Evolutionary conservation across 2,329 filamentous ascomycete genomes (phyloP).

Genomic region (Drechslerella stenobrocha): DNA sequence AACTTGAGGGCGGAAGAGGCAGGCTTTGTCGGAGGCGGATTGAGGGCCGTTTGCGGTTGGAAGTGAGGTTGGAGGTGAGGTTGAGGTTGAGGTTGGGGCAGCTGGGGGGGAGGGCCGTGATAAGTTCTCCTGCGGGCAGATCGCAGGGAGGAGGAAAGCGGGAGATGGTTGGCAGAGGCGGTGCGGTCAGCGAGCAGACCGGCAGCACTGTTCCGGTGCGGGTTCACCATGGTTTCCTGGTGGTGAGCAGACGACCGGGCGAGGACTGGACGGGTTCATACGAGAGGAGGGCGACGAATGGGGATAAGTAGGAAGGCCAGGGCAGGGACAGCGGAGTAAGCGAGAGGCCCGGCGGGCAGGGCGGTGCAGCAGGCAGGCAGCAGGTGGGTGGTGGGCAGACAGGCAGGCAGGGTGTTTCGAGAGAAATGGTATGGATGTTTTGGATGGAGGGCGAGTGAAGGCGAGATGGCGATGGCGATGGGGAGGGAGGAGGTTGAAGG

Average conservation of each 20-base stretch:
- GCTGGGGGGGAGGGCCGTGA: conserved; percentile 13
- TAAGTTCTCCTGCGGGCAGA: conserved; percentile 32
- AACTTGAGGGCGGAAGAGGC: conserved; percentile 35
- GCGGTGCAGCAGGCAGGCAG: conserved; percentile 1
- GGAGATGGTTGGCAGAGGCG: conserved; percentile 16
- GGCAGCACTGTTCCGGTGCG: conserved; percentile 32
- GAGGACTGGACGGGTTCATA: conserved; percentile 4
- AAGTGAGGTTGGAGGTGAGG: conserved; percentile 13
- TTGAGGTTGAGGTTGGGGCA: background rate
- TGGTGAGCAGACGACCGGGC: too few species aligned
- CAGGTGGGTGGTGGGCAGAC: background rate
- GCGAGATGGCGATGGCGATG: background rate
- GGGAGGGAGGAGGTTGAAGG: background rate
- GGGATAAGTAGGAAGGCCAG: conserved; percentile 11
- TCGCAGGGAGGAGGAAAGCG: conserved; percentile 4
- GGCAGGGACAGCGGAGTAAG: conserved; percentile 28
- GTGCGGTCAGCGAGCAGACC: conserved; percentile 33
- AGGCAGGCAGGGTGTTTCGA: background rate
- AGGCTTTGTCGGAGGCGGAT: conserved; percentile 36
- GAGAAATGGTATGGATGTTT: background rate
- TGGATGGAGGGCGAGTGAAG: conserved; percentile 1
- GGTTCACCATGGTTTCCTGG: conserved; percentile 45
- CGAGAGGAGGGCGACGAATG: conserved; percentile 14
- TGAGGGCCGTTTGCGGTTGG: conserved; percentile 25
- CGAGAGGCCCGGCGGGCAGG: conserved; percentile 38